Evolutionary conservation across 2,329 filamentous ascomycete species (phyloP), one percentile per base, ranked within the genome.

Genomic region (Clarireedia sp.): DNA sequence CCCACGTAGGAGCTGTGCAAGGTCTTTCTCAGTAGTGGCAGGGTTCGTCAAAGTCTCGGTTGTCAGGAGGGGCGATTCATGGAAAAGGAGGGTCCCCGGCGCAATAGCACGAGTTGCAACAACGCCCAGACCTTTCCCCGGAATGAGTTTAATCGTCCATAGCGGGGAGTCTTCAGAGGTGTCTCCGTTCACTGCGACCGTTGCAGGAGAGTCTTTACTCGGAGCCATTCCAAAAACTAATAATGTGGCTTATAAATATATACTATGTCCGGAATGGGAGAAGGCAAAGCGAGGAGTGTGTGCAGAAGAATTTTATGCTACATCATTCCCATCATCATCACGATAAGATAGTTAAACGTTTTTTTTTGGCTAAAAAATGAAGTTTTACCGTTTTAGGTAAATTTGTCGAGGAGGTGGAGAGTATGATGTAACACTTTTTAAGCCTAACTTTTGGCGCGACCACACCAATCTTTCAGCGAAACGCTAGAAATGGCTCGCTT

Each of bases 51-150:
- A 57, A 12, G 58, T 56, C 7, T 62, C 60, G 7, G 63, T 67
- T 12, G 64, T 67, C 41, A 68, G 51, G 23, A 68, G 46, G 17
- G 66, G 64, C 7, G 58, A 43, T 54, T 68, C 66, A 59, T 61
- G 63, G 58, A 68, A 48, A 37, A 68, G 57, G 12, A 65, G 60
- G 8, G 65, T 67, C n/a, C 66, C 66, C 3, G 65, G 60, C 5
- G 43, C 29, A 17, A 68, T 63, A 23, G 59, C 49, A 23, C 58
- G 54, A 8, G 50, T 59, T 17, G 64, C 62, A n/a, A 68, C 40
- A 0, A 67, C 56, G 6, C 64, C 65, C 46, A 60, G 57, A 24
- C 63, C 66, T 61, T 67, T 68, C 37, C 61, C 63, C 6, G 61
- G 59, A n/a, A 67, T 59, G 40, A 51, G 23, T 24, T 60, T 45